Percentiles rank a stretch among this genome's conserved stretches.
phyloP scores from a whole-genome alignment of 202 grass and related monocot genomes.

The Schoenoplectus tabernaemontani region DNA sequence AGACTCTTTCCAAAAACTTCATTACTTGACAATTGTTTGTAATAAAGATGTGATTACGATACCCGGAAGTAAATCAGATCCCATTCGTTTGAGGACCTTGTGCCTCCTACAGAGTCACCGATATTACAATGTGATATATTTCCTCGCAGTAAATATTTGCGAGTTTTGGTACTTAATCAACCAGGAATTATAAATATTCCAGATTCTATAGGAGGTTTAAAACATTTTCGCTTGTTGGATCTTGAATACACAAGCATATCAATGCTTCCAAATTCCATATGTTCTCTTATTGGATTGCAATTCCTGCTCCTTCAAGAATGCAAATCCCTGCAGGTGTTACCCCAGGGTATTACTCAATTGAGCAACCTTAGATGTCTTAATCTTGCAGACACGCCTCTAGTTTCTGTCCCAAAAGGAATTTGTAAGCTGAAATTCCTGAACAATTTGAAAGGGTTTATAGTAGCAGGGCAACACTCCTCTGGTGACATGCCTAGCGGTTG shows the following conservation, averaged over 20 bases:
- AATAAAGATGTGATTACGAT: neutral
- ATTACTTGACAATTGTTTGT: neutral
- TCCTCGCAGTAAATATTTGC: neutral
- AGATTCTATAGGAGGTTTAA: slow-evolving; percentile 17
- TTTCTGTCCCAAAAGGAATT: slow-evolving; percentile 18
- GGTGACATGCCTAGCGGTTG: slow-evolving; percentile 15
- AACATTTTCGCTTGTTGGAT: neutral
- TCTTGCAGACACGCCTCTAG: neutral
- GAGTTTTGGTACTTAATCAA: slow-evolving; percentile 2
- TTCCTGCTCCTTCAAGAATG: neutral
- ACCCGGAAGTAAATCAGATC: neutral
- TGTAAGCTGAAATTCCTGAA: slow-evolving; percentile 17
- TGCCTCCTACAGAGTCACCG: neutral
- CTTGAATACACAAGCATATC: slow-evolving; percentile 2
- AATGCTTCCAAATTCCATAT: slow-evolving; percentile 12
- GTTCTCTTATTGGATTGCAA: neutral
- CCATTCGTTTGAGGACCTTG: slow-evolving; percentile 12
- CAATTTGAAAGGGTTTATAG: slow-evolving; percentile 21
- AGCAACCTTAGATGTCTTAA: slow-evolving; percentile 8
- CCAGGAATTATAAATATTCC: neutral
- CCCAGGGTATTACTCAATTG: slow-evolving; percentile 15
- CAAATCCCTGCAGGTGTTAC: neutral
- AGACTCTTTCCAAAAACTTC: neutral
- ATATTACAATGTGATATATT: neutral
- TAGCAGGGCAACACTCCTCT: neutral